phyloP scores from a whole-genome alignment of 192 early-diverging fungal species.

The Coemansia sp. region DNA sequence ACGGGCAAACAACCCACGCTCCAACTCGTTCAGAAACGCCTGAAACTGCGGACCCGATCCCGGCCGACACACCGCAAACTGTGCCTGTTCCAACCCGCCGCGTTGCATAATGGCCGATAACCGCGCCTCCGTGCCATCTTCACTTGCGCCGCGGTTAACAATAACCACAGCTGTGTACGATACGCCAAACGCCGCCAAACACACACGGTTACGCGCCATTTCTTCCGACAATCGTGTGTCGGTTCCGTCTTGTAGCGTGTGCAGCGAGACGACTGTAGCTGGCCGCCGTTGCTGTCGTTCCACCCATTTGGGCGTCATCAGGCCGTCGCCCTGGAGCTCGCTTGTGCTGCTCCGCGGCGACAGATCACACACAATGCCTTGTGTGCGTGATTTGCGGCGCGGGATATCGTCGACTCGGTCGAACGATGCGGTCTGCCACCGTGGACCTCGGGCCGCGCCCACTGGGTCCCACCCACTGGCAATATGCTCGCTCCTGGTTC shows the following conservation, averaged over 20 bases:
- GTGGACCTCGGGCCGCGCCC: conserved; percentile 9
- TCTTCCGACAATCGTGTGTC: conserved; percentile 21
- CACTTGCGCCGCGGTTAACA: conserved; percentile 16
- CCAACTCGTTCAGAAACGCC: conserved; percentile 22
- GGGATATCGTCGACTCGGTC: conserved; percentile 42
- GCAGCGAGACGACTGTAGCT: conserved; percentile 35
- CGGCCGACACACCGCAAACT: conserved; percentile 40
- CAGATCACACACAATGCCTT: conserved; percentile 2
- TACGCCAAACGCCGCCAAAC: conserved; percentile 30
- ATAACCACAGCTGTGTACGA: conserved; percentile 39
- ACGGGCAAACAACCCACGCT: conserved; percentile 16
- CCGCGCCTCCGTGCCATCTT: conserved; percentile 14
- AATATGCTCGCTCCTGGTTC: neutral
- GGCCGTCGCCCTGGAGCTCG: conserved; percentile 21
- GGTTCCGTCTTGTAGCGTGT: conserved; percentile 15
- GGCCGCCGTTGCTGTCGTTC: conserved; percentile 41
- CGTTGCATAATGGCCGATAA: conserved; percentile 16
- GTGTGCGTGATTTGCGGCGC: conserved; percentile 18
- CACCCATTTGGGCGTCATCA: conserved; percentile 26
- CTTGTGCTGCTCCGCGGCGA: conserved; percentile 16
- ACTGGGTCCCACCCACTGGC: conserved; percentile 23
- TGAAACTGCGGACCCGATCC: conserved; percentile 35
- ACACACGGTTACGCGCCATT: conserved; percentile 50
- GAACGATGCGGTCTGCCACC: conserved; percentile 39
- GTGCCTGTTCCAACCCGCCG: conserved; percentile 23